Conservation (phyloP, 805 yeast species). For the Metschnikowia cerradonensis region DNA sequence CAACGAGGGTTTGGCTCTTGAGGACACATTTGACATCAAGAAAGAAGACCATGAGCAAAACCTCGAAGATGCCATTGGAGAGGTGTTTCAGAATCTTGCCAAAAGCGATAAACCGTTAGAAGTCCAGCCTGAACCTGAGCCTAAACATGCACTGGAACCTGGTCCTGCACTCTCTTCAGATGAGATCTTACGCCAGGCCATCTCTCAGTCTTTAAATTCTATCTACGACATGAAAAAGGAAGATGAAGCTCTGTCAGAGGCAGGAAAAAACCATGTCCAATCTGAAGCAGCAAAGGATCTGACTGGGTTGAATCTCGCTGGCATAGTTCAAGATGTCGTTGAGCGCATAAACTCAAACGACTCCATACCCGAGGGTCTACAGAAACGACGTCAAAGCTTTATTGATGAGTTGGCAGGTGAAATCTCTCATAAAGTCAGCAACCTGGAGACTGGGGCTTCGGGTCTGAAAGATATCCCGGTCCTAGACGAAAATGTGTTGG, state of each 20-base stretch:
- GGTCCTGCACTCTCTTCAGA: background rate
- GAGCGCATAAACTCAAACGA: constrained; percentile 16
- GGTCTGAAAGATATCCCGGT: constrained; percentile 24
- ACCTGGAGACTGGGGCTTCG: constrained; percentile 1
- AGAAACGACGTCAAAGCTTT: background rate
- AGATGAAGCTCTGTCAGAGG: constrained; percentile 11
- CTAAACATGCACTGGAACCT: no score
- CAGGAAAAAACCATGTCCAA: background rate
- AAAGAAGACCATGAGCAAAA: constrained; percentile 3
- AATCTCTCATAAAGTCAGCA: background rate
- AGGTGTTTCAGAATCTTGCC: constrained; percentile 5
- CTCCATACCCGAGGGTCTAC: constrained; percentile 17
- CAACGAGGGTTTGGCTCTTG: background rate
- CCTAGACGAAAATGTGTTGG: constrained; percentile 33
- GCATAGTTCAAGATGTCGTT: constrained; percentile 27
- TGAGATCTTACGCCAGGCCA: constrained; percentile 1
- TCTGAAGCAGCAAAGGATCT: background rate
- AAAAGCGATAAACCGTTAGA: background rate
- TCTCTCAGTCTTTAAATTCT: background rate
- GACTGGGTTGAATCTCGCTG: constrained; percentile 9
- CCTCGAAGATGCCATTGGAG: constrained; percentile 11
- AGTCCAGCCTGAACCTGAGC: background rate
- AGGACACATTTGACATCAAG: background rate
- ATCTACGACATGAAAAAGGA: constrained; percentile 1
- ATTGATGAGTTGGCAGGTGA: constrained; percentile 1